A percentile compares a stretch with the other conserved stretches of the same genome.
phyloP scores from a whole-genome alignment of 768 basidiomycete genomes.

The Pisolithus tinctorius region DNA sequence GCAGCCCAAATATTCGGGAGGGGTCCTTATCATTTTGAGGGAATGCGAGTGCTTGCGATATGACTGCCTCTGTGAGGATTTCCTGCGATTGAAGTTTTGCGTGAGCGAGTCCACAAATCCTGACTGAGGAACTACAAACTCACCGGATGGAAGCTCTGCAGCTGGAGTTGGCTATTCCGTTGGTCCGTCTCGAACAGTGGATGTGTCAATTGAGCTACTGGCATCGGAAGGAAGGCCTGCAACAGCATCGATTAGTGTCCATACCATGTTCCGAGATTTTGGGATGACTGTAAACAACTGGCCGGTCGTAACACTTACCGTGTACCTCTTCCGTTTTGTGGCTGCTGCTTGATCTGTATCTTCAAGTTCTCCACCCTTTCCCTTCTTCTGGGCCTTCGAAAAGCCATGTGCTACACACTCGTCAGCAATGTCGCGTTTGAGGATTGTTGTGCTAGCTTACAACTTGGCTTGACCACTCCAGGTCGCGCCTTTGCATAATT shows the following conservation, averaged over 20 bases:
- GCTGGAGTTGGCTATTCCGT: conserved; percentile 22
- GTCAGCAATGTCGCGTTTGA: neutral
- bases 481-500: neutral
- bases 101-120: neutral
- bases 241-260: neutral
- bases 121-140: neutral
- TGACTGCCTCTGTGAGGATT: conserved; percentile 26
- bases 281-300: no score
- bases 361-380: conserved; percentile 1
- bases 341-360: conserved; percentile 12
- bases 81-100: conserved; percentile 18
- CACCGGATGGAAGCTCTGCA: conserved; percentile 41
- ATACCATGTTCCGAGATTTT: no score
- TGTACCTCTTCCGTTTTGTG: conserved; percentile 19
- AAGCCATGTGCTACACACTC: neutral
- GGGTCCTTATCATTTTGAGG: conserved; percentile 39
- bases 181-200: conserved; percentile 36
- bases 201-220: conserved; percentile 31
- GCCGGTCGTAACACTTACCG: conserved; percentile 11
- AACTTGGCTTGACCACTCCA: conserved; percentile 11
- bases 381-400: neutral
- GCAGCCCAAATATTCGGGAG: conserved; percentile 63
- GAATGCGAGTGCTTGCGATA: conserved; percentile 45
- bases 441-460: conserved; percentile 6
- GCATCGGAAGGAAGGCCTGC: conserved; percentile 40